Percentiles rank a stretch among this genome's conserved stretches.
Conservation (phyloP, 495 filamentous ascomycete species). For the Tetracladium setigerum region DNA sequence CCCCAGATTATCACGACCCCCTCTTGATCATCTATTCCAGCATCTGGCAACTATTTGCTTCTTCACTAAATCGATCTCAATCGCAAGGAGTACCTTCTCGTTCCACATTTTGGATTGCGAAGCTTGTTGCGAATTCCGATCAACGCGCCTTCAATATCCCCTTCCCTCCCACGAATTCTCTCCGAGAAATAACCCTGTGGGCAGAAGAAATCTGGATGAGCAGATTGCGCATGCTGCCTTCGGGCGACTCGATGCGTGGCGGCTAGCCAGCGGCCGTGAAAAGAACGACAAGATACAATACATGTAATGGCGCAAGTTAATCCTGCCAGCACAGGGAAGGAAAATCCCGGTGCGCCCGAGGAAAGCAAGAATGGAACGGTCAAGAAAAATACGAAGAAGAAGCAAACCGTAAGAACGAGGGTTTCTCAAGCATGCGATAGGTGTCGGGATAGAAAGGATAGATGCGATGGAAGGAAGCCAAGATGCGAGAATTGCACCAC, state of each 20-base stretch:
- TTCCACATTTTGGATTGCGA: too few relatives aligned
- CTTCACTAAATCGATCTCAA: too few relatives aligned
- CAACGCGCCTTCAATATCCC: too few relatives aligned
- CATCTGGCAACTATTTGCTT: too few relatives aligned
- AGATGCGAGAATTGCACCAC: slow-evolving; percentile 55
- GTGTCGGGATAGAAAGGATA: slow-evolving; percentile 83
- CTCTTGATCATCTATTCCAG: too few relatives aligned
- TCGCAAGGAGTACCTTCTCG: too few relatives aligned
- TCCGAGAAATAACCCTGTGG: too few relatives aligned
- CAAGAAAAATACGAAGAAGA: slow-evolving; percentile 5
- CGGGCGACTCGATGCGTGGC: slow-evolving; percentile 1
- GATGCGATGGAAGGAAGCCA: slow-evolving; percentile 76
- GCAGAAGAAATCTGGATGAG: not conserved
- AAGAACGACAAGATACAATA: not conserved
- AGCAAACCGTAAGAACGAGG: slow-evolving; percentile 16
- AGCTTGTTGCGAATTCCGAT: too few relatives aligned
- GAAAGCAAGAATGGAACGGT: not conserved
- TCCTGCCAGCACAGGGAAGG: slow-evolving; percentile 6
- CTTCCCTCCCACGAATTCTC: too few relatives aligned
- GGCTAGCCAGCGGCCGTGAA: too few relatives aligned
- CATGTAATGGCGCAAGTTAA: not conserved
- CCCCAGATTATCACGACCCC: too few relatives aligned
- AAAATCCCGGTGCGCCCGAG: slow-evolving; percentile 2
- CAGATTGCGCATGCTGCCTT: not conserved
- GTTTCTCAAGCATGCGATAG: slow-evolving; percentile 76